Base-by-base conservation (phyloP, 306 rosid genomes). In the Ziziphus jujuba region DNA sequence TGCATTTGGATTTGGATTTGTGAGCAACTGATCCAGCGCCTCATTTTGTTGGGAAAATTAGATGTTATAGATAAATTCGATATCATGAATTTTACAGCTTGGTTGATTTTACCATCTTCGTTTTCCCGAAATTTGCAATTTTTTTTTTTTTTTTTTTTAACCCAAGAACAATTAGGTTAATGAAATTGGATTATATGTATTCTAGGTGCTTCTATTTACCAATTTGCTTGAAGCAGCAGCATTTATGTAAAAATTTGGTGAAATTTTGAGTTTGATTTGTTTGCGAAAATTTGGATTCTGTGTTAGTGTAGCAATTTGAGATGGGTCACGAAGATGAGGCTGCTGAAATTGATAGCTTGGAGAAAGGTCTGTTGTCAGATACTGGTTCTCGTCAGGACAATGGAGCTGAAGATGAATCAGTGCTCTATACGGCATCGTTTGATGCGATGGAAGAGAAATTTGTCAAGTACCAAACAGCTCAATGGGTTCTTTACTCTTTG, bases 401-500 rank as follows among this genome's bases (percentile, higher is more conserved):
- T 22, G 89, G 55, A 20, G 75, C 25, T 0, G 83, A 71, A 12
- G 86, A 67, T n/a, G 95, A 86, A 51, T 0, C 71, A 5, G 80
- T 90, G 48, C 48, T 93, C 14, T 86, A 86, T 63, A 19, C 84
- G 34, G 98, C 95, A 28, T 90, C 97, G 69, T 93, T 93, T 72
- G 78, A 52, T 19, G 97, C 88, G 60, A 84, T 63, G 86, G 98
- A 90, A 72, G 76, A 86, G 17, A 81, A 45, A 53, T 93, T 81
- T 36, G 76, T 93, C 3, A 90, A 83, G 82, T 85, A 75, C 68
- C 84, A 83, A 25, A 90, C 97, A 2, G 70, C 87, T 14, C 87
- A 74, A 36, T 93, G 96, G 98, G 81, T 90, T 51, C 83, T 93
- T 14, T 90, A 87, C 82, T 93, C 96, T 2, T 38, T 77, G 28